Base-by-base conservation (phyloP, 140 eudicot species). In the Flaveria floridana region DNA sequence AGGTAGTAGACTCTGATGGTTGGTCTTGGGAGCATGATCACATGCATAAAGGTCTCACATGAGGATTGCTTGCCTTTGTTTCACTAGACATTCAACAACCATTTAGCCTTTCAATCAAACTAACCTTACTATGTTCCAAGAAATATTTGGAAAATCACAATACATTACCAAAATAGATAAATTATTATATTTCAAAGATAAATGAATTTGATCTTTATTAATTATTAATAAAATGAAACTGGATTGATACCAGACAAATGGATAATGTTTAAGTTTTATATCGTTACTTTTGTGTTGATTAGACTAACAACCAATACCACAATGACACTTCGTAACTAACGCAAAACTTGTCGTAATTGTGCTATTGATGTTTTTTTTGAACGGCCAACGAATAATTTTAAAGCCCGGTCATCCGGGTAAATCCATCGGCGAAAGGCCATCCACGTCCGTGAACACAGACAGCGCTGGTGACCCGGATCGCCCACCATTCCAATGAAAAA, bases 1-100 rank as follows among this genome's bases (percentile, higher is more conserved):
- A 73, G 75, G 79, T 28, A n/a, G 63, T 73, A 77, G 81, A 83
- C 78, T 79, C 20, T 72, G 47, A 79, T 77, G 70, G 78, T 67
- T 72, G 64, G 80, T 53, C 56, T 30, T 66, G 75, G 72, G 74
- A 73, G 72, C 76, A 81, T 68, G 64, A 57, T 73, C 89, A 81
- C 84, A 79, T 83, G 88, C 81, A 30, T 72, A 79, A 81, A 86
- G 75, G 61, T 28, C 65, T 81, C 85, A 74, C 86, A 79, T 74
- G 75, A 71, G 70, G 84, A 74, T 73, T 85, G 85, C 79, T 73
- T 87, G 89, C 81, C 77, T 79, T 71, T 69, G 69, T 57, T 76
- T 69, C 41, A 61, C 72, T 74, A 72, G 78, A 81, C 85, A 80
- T 75, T 48, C 72, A 72, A 80, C 87, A 77, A 82, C 65, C 53